Evolutionary conservation across 495 filamentous ascomycete species (phyloP).

Genomic region (Halenospora varia): DNA sequence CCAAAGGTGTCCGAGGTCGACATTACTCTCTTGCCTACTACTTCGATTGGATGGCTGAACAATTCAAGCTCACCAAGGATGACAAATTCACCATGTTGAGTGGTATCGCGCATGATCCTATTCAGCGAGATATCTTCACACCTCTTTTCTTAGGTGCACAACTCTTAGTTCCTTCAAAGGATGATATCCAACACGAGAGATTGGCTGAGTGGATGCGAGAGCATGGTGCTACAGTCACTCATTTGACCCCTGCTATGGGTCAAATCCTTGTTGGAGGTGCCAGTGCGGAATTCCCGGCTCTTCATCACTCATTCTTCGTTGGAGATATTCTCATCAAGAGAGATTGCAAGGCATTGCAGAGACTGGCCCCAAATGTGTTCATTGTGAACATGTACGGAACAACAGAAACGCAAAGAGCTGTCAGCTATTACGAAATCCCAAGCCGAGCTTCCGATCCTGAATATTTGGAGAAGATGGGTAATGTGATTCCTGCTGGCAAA

Average conservation of each 20-base stretch:
- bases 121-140: constrained; percentile 88
- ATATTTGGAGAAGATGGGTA: constrained; percentile 66
- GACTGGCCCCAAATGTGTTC: constrained; percentile 71
- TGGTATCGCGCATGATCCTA: constrained; percentile 86
- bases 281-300: constrained; percentile 66
- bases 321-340: constrained; percentile 86
- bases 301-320: constrained; percentile 88
- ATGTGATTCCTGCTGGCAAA: constrained; percentile 80
- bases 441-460: constrained; percentile 61
- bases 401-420: constrained; percentile 83
- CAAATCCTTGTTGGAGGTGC: constrained; percentile 91
- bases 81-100: constrained; percentile 82
- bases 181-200: constrained; percentile 84
- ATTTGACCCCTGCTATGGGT: constrained; percentile 94
- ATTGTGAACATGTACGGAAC: constrained; percentile 94
- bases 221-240: constrained; percentile 75
- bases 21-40: constrained; percentile 88
- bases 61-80: constrained; percentile 67
- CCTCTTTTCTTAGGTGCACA: constrained; percentile 85
- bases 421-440: constrained; percentile 83
- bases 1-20: constrained; percentile 84
- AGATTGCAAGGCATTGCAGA: constrained; percentile 76
- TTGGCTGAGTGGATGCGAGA: constrained; percentile 90
- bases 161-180: constrained; percentile 74
- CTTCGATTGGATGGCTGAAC: constrained; percentile 88